Evolutionary conservation across 2,329 filamentous ascomycete species (phyloP).

Genomic region (Fusarium falciforme): DNA sequence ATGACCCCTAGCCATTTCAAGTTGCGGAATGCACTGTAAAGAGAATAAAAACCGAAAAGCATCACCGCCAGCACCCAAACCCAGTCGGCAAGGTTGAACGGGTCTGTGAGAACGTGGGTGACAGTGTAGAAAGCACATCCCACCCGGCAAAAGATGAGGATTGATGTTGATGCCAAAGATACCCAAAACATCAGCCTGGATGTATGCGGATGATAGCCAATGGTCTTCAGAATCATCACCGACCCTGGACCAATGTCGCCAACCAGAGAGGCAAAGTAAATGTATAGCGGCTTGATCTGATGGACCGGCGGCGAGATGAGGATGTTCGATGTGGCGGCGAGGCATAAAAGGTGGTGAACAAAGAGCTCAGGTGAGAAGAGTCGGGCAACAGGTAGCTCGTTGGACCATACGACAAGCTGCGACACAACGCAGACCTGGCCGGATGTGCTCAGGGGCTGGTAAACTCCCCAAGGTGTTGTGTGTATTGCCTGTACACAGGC

Average conservation of each 20-base stretch:
- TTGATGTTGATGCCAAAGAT: slow-evolving; percentile 22
- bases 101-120: slow-evolving; percentile 32
- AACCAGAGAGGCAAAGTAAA: slow-evolving; percentile 41
- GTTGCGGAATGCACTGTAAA: slow-evolving; percentile 23
- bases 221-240: slow-evolving; percentile 34
- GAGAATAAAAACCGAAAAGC: slow-evolving; percentile 39
- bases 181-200: slow-evolving; percentile 30
- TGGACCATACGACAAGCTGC: slow-evolving; percentile 39
- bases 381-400: slow-evolving; percentile 29
- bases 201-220: slow-evolving; percentile 20
- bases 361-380: slow-evolving; percentile 37
- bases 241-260: slow-evolving; percentile 38
- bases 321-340: slow-evolving; percentile 36
- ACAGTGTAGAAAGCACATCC: slow-evolving; percentile 31
- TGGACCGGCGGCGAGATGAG: slow-evolving; percentile 36
- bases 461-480: slow-evolving; percentile 37
- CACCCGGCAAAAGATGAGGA: slow-evolving; percentile 27
- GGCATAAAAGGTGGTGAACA: slow-evolving; percentile 41
- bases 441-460: slow-evolving; percentile 26
- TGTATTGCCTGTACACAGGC: slow-evolving; percentile 30
- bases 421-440: slow-evolving; percentile 41
- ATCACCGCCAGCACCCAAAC: slow-evolving; percentile 31
- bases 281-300: slow-evolving; percentile 42
- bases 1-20: slow-evolving; percentile 32
- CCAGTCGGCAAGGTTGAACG: slow-evolving; percentile 37